Conservation (phyloP, 1,139 yeast genomes). For the Blastobotrys elegans region DNA sequence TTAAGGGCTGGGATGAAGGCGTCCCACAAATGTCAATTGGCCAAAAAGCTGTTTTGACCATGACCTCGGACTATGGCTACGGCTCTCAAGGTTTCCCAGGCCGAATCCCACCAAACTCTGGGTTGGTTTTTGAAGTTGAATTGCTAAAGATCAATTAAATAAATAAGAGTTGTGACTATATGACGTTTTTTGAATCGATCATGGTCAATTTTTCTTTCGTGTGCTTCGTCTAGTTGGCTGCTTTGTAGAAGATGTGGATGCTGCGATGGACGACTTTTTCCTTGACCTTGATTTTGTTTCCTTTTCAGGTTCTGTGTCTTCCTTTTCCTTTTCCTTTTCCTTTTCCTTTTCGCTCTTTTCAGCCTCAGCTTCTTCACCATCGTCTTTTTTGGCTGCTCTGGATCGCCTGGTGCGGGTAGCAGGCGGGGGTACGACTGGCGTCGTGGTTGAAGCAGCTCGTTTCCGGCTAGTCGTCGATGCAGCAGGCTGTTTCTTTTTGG, state of each 20-base stretch:
- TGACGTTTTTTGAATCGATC: background rate
- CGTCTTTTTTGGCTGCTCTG: constrained; percentile 13
- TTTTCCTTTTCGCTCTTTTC: background rate
- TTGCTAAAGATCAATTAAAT: constrained; percentile 53
- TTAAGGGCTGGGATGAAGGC: constrained; percentile 93
- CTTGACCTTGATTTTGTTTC: background rate
- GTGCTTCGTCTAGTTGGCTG: constrained; percentile 20
- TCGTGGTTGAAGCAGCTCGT: constrained; percentile 9
- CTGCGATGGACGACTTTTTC: constrained; percentile 1
- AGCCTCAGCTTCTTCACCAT: constrained; percentile 2
- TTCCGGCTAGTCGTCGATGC: constrained; percentile 10
- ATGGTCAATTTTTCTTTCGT: constrained; percentile 19
- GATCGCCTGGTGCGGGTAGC: constrained; percentile 14
- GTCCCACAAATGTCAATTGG: constrained; percentile 90
- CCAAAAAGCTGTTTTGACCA: constrained; percentile 84
- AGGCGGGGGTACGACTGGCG: constrained; percentile 5
- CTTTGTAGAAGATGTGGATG: constrained; percentile 6
- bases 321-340: background rate
- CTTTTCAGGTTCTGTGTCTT: constrained; percentile 1
- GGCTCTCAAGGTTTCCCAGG: constrained; percentile 96
- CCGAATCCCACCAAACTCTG: constrained; percentile 92
- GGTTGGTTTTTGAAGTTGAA: constrained; percentile 89
- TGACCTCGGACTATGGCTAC: constrained; percentile 91
- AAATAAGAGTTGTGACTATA: background rate
- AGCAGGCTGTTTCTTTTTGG: constrained; percentile 13